Evolutionary conservation across 2,329 filamentous ascomycete species (phyloP), one percentile per base, ranked within the genome.

Genomic region (Lecanoromycetidae sp.): DNA sequence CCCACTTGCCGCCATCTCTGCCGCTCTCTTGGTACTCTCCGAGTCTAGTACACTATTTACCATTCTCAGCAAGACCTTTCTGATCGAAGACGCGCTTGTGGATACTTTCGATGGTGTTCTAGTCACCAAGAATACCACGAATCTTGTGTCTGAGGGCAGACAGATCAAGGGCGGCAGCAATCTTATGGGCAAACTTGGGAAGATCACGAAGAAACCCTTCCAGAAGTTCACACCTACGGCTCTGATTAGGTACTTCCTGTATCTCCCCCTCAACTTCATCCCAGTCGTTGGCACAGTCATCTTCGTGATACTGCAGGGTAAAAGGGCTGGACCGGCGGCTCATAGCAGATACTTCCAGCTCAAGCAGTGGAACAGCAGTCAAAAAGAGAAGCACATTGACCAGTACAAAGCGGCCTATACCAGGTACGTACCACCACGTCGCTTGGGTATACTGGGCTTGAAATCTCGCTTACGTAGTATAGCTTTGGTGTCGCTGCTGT

Each of bases 211-310:
- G 54, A 74, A 69, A 55, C 76, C 74, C 0, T 74, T 79, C 49
- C 65, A 64, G 22, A 68, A 71, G 50, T 73, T 73, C 48, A 68
- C 69, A 0, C 69, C 72, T 1, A 64, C 65, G 57, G 79, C 81
- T 6, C 64, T 94, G 36, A 67, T 94, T 32, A 73, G 85, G 34
- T 90, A 90, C 58, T 61, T 94, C 53, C 76, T 95, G 67, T 91
- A 93, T 61, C 71, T 94, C 34, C 88, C 90, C 9, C 72, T 96
- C 51, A 96, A 95, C 68, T 87, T 94, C 61, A 87, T 96, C 44
- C 90, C 90, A 0, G 74, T 95, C 0, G 77, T 94, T 15, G 90
- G 90, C 5, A 94, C 88, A 0, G 68, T 80, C 6, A 68, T 87
- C 4, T 96, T 94, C 63, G 74, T 95, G 27, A 62, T 83, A 23